A percentile compares a stretch with the other conserved stretches of the same genome.
These are phyloP conservation scores for Dictyostelium discoideum DNA, from an alignment of 78 protist genomes.

Conservation along the genomic window DNA sequence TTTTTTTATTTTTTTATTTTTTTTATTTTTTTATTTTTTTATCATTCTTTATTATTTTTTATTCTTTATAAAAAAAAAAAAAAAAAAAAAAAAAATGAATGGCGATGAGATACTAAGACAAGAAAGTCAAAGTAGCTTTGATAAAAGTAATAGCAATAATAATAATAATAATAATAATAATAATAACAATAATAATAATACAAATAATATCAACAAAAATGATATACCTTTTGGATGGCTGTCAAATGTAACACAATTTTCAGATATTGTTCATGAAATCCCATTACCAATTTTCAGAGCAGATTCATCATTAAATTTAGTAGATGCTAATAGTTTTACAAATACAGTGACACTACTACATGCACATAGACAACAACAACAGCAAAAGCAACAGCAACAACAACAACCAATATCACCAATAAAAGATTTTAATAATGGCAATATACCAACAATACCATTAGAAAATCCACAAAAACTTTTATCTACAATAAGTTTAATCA, in stretches of 20 bases:
- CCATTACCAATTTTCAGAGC: constrained; percentile 58
- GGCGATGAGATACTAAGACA: not conserved
- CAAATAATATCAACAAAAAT: not conserved
- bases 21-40: too few relatives aligned
- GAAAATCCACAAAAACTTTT: not conserved
- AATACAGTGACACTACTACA: not conserved
- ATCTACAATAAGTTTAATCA: constrained; percentile 1
- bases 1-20: too few relatives aligned
- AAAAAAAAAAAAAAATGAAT: not conserved
- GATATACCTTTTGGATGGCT: constrained; percentile 24
- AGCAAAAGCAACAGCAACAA: not conserved
- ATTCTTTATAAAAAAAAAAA: too few relatives aligned
- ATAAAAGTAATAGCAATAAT: too few relatives aligned
- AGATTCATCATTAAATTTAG: constrained; percentile 39
- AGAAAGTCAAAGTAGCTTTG: not conserved
- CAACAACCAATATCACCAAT: not conserved
- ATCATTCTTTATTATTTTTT: too few relatives aligned
- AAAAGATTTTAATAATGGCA: not conserved
- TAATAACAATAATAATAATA: not conserved
- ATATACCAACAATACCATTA: not conserved
- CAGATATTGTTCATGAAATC: constrained; percentile 43
- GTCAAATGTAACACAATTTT: constrained; percentile 28
- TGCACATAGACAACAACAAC: not conserved
- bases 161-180: too few relatives aligned
- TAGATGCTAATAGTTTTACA: not conserved